Base-by-base conservation (phyloP, 768 basidiomycete genomes). In the Crepidotus variabilis region DNA sequence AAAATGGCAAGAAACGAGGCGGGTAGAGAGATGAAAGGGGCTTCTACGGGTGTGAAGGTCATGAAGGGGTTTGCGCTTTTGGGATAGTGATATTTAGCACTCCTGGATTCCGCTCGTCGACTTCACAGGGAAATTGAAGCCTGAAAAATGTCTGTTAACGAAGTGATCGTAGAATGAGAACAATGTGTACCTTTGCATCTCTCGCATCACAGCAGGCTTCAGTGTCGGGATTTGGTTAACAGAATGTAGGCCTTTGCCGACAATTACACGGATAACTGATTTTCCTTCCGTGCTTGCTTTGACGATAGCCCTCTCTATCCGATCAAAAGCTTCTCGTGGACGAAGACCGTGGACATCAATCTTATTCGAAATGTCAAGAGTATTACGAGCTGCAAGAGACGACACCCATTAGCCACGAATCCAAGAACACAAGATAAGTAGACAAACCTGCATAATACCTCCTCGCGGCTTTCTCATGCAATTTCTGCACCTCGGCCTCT, bases 211-310 rank as follows among this genome's bases (percentile, higher is more conserved):
- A 1, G 88, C 88, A 11, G 88, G 87, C 65, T 90, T 94, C 63
- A 98, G 74, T 67, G 91, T 91, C 1, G 92, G 86, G 9, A 82
- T 75, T 49, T 85, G 81, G 4, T 79, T 74, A 5, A 77, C 69
- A 2, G 90, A 93, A 71, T 98, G 95, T 33, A 88, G 69, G 2
- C 95, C 95, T 67, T 92, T 94, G 18, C 91, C 91, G 1, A 80
- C 78, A 59, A 83, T 80, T 2, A 83, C 75, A 8, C 67, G 67
- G 34, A 83, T 63, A 5, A 65, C 63, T 1, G 64, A 60, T 4
- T 70, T 60, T 9, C 71, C 75, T 49, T 68, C 67, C 36, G 60
- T 60, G 48, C 75, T 62, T 2, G 75, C 72, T 5, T 75, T 67
- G 7, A 75, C 67, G 45, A 83, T 69, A 0, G 77, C 74, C 23